Conservation (phyloP, 2,329 filamentous ascomycete genomes). For the Neofusicoccum ribis region DNA sequence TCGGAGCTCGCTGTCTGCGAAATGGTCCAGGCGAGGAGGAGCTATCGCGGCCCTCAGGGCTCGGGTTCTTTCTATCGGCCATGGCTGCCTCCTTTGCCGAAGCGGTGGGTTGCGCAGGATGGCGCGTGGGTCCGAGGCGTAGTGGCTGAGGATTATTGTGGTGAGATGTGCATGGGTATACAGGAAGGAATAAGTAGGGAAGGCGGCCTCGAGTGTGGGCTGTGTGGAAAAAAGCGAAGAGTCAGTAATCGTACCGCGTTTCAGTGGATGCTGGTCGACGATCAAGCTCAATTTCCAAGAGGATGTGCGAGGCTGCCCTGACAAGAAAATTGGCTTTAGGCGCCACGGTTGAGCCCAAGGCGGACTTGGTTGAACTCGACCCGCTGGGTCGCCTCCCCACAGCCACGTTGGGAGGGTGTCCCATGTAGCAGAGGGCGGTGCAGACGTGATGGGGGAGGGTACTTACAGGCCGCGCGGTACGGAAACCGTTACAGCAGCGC, state of each 20-base stretch:
- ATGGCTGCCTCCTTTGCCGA: constrained; percentile 25
- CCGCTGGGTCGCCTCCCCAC: neutral
- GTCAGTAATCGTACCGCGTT: neutral
- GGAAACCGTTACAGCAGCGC: neutral
- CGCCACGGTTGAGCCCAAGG: constrained; percentile 15
- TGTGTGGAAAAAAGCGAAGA: neutral
- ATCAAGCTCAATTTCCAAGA: neutral
- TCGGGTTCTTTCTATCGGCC: constrained; percentile 28
- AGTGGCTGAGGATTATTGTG: constrained; percentile 12
- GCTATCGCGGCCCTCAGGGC: constrained; percentile 25
- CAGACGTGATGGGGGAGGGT: neutral
- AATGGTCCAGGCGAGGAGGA: constrained; percentile 31
- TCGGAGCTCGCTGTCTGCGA: constrained; percentile 46
- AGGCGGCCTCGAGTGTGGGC: neutral
- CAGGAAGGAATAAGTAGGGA: constrained; percentile 16
- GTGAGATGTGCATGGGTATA: constrained; percentile 18
- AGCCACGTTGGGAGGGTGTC: neutral
- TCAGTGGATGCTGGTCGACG: neutral
- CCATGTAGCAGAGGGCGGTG: constrained; percentile 4
- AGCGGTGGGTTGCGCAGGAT: constrained; percentile 1
- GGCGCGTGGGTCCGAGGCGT: neutral
- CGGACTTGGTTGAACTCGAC: neutral
- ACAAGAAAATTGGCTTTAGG: neutral
- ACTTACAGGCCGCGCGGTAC: constrained; percentile 11
- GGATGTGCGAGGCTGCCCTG: neutral